phyloP scores from a whole-genome alignment of 2,329 filamentous ascomycete species.

The Dichotomopilus funicola region DNA sequence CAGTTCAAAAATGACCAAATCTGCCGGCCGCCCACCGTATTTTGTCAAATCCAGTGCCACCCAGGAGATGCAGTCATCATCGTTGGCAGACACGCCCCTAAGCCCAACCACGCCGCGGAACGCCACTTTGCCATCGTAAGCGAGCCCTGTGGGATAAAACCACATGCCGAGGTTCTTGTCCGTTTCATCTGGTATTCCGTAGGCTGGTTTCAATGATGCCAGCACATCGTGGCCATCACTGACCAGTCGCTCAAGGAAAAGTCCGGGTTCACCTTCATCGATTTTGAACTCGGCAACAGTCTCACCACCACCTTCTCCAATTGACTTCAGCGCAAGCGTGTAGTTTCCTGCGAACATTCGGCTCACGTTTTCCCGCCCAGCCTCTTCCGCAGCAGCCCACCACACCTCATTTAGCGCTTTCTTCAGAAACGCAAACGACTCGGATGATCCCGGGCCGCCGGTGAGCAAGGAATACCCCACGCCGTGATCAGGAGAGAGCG shows the following conservation, averaged over 20 bases:
- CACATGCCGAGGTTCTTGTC: slow-evolving; percentile 1
- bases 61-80: slow-evolving; percentile 10
- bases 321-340: not conserved
- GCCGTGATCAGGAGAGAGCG: slow-evolving; percentile 19
- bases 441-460: slow-evolving; percentile 9
- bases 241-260: slow-evolving; percentile 6
- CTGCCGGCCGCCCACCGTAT: slow-evolving; percentile 13
- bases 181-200: not conserved
- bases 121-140: slow-evolving; percentile 6
- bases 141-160: slow-evolving; percentile 16
- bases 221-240: slow-evolving; percentile 16
- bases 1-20: slow-evolving; percentile 18
- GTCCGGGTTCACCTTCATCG: slow-evolving; percentile 1
- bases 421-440: slow-evolving; percentile 1
- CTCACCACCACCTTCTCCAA: not conserved
- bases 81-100: not conserved
- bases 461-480: slow-evolving; percentile 22
- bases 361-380: slow-evolving; percentile 10
- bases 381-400: slow-evolving; percentile 15
- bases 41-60: slow-evolving; percentile 3
- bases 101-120: slow-evolving; percentile 13
- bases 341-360: slow-evolving; percentile 14
- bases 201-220: not conserved
- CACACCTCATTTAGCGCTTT: slow-evolving; percentile 7
- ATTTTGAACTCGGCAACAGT: not conserved